Evolutionary conservation across 1,284 basidiomycete species (phyloP).

Genomic region (Cryptococcus neoformans): DNA sequence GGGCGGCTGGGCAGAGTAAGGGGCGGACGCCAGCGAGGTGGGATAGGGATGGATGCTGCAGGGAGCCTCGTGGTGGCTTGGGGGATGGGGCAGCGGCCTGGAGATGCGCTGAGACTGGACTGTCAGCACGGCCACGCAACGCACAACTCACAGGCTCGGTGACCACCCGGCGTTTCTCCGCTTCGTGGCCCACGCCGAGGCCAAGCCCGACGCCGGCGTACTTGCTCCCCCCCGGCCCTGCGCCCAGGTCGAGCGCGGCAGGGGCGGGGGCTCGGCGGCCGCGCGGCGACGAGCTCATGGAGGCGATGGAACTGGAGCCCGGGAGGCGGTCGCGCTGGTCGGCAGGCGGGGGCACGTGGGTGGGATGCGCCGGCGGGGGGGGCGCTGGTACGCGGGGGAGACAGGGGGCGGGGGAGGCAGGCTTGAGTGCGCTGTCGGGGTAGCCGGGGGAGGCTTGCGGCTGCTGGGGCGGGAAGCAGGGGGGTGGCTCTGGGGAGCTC

Average conservation of each 20-base stretch:
- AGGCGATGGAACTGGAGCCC: conserved; percentile 19
- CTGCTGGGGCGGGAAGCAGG: neutral
- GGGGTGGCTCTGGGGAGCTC: neutral
- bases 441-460: no score
- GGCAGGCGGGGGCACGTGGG: neutral
- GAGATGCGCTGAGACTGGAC: neutral
- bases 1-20: conserved; percentile 12
- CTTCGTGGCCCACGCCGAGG: neutral
- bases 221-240: conserved; percentile 11
- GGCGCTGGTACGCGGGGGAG: no score
- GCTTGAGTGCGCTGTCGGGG: no score
- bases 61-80: neutral
- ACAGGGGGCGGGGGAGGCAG: no score
- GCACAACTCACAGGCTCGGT: conserved; percentile 14
- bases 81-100: neutral
- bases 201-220: conserved; percentile 10
- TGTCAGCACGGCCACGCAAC: neutral
- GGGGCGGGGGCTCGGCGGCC: conserved; percentile 38
- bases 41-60: conserved; percentile 2
- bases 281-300: conserved; percentile 24
- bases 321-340: conserved; percentile 13
- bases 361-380: neutral
- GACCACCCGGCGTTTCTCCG: conserved; percentile 4
- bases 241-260: conserved; percentile 35
- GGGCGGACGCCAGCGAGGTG: conserved; percentile 27